A percentile compares a stretch with the other conserved stretches of the same genome.
Conservation (phyloP, 345 rosid genomes). For the Rubroshorea leprosula region DNA sequence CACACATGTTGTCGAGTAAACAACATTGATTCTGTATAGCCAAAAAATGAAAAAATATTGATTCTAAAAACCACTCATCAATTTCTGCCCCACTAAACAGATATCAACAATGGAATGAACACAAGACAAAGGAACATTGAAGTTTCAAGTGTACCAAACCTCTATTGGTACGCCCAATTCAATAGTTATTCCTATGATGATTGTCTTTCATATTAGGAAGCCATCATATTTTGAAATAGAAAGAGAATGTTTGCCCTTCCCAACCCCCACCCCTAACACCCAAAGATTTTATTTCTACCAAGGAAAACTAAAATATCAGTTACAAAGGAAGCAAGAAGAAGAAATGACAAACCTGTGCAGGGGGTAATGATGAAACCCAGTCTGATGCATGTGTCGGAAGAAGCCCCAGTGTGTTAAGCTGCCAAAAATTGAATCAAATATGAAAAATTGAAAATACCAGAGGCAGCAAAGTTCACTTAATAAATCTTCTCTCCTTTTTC, state of each 20-base stretch:
- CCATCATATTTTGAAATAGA: not conserved
- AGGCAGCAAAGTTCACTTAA: not conserved
- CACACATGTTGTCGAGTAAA: too few species aligned
- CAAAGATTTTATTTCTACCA: too few species aligned
- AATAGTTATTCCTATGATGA: not conserved
- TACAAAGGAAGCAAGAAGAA: not conserved
- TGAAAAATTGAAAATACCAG: not conserved
- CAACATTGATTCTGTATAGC: too few species aligned
- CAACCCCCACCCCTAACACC: not conserved
- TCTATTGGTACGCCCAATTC: not conserved
- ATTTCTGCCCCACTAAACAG: not conserved
- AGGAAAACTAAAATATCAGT: not conserved
- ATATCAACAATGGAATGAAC: not conserved
- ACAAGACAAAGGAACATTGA: not conserved
- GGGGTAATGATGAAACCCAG: conserved; percentile 96
- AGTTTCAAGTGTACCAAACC: too few species aligned
- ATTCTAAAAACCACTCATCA: too few species aligned
- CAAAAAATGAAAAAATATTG: too few species aligned
- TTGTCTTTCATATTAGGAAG: not conserved
- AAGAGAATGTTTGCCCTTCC: not conserved
- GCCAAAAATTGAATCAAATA: conserved; percentile 29
- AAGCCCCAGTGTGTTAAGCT: conserved; percentile 96
- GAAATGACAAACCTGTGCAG: conserved; percentile 67
- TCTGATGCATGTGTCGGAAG: conserved; percentile 99
- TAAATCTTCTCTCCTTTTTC: not conserved